Evolutionary conservation across 805 yeast genomes (phyloP).

Genomic region (Candida ponderosae): DNA sequence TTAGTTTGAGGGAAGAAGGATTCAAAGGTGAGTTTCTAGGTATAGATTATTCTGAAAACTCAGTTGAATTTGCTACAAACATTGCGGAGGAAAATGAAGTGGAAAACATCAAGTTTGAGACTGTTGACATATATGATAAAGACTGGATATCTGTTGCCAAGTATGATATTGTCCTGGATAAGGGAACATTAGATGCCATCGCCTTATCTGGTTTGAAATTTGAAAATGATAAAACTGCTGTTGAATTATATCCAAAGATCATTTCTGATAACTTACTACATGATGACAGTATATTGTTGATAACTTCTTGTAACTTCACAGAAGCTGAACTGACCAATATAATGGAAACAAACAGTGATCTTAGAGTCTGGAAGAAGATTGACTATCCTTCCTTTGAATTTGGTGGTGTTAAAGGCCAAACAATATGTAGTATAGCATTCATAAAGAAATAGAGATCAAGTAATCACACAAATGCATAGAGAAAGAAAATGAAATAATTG

Average conservation of each 20-base stretch:
- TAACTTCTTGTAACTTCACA: conserved; percentile 94
- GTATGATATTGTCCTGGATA: conserved; percentile 79
- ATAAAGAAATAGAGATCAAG: conserved; percentile 23
- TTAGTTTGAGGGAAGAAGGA: conserved; percentile 59
- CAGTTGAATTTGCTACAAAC: conserved; percentile 65
- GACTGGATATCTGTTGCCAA: conserved; percentile 27
- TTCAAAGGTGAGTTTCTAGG: conserved; percentile 58
- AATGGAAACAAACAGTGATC: conserved; percentile 31
- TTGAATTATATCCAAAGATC: conserved; percentile 55
- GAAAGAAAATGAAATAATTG: too few relatives aligned
- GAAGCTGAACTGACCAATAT: conserved; percentile 60
- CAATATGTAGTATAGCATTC: conserved; percentile 85
- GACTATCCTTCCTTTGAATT: conserved; percentile 78
- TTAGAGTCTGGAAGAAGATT: conserved; percentile 58
- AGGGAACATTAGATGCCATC: conserved; percentile 96
- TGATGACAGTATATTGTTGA: conserved; percentile 50
- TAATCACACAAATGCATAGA: not conserved
- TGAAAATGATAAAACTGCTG: conserved; percentile 36
- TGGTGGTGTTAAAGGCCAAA: conserved; percentile 84
- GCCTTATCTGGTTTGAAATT: conserved; percentile 64
- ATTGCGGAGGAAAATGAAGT: conserved; percentile 41
- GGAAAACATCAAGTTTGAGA: conserved; percentile 40
- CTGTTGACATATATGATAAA: conserved; percentile 58
- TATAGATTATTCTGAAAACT: conserved; percentile 76
- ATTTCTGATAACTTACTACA: conserved; percentile 46